Percentiles rank a stretch among this genome's conserved stretches.
Conservation (phyloP, 2,329 filamentous ascomycete species). For the Verticillium klebahnii region DNA sequence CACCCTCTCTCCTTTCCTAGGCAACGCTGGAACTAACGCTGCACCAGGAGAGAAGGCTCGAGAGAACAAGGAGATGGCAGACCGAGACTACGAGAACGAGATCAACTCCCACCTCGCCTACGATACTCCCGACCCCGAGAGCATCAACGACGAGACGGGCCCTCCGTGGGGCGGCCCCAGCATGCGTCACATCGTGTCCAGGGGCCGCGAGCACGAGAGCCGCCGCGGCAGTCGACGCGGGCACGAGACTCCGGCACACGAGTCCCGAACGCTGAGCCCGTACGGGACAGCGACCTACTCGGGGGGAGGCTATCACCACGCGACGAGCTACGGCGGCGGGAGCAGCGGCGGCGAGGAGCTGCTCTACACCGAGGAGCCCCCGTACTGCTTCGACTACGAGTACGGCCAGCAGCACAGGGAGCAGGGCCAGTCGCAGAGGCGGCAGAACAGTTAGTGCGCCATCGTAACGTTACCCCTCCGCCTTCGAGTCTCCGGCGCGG, state of each 20-base stretch:
- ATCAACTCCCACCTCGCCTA: conserved; percentile 62
- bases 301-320: conserved; percentile 14
- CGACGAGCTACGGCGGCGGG: conserved; percentile 21
- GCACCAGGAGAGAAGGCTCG: conserved; percentile 62
- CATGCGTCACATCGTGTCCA: conserved; percentile 48
- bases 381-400: conserved; percentile 14
- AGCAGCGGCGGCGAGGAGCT: conserved; percentile 27
- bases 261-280: conserved; percentile 21
- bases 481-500: not conserved
- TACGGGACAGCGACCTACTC: conserved; percentile 13
- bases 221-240: conserved; percentile 33
- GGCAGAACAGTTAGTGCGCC: conserved; percentile 1
- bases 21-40: not conserved
- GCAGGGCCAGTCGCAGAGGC: conserved; percentile 1
- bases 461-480: not conserved
- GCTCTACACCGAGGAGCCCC: conserved; percentile 23
- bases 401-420: conserved; percentile 5
- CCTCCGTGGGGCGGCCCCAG: conserved; percentile 69
- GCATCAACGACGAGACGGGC: conserved; percentile 51
- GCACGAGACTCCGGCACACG: conserved; percentile 28
- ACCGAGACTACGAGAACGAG: conserved; percentile 60
- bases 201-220: conserved; percentile 45
- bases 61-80: conserved; percentile 61
- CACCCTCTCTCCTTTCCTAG: not conserved
- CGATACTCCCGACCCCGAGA: conserved; percentile 51